phyloP scores from a whole-genome alignment of 768 basidiomycete genomes.

The Hysterangium stoloniferum region DNA sequence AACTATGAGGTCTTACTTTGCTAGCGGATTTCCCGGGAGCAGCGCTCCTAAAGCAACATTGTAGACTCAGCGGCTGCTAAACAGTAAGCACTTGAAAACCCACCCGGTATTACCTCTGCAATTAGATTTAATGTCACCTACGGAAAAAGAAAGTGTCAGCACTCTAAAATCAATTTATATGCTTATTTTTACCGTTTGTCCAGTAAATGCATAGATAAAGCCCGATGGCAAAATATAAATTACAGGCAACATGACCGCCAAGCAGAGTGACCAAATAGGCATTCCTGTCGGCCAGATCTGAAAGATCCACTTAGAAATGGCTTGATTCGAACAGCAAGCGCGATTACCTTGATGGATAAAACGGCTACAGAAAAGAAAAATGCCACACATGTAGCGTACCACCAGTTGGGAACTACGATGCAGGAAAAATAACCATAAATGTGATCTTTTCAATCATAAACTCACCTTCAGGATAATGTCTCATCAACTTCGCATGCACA shows the following conservation, averaged over 20 bases:
- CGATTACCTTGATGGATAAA: constrained; percentile 25
- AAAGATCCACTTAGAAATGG: constrained; percentile 1
- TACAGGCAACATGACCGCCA: constrained; percentile 28
- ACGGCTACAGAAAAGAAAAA: constrained; percentile 28
- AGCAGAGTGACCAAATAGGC: constrained; percentile 34
- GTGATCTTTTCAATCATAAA: neutral
- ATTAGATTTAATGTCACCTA: constrained; percentile 35
- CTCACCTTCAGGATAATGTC: constrained; percentile 32
- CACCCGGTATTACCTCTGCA: constrained; percentile 34
- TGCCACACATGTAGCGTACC: constrained; percentile 29
- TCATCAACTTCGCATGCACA: constrained; percentile 40
- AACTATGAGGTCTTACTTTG: constrained; percentile 30
- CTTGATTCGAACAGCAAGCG: neutral
- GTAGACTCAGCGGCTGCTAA: no score
- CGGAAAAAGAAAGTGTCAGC: neutral
- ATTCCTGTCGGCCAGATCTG: constrained; percentile 31
- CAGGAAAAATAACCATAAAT: neutral
- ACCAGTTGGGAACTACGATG: constrained; percentile 22
- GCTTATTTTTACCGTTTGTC: constrained; percentile 19
- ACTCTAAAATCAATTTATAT: neutral
- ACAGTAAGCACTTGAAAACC: neutral
- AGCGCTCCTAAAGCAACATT: constrained; percentile 18
- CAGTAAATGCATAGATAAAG: constrained; percentile 37
- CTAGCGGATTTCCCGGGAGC: constrained; percentile 33
- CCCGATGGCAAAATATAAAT: constrained; percentile 37